Percentiles rank a stretch among this genome's conserved stretches.
phyloP scores from a whole-genome alignment of 805 yeast genomes.

The Hanseniaspora nectarophila region DNA sequence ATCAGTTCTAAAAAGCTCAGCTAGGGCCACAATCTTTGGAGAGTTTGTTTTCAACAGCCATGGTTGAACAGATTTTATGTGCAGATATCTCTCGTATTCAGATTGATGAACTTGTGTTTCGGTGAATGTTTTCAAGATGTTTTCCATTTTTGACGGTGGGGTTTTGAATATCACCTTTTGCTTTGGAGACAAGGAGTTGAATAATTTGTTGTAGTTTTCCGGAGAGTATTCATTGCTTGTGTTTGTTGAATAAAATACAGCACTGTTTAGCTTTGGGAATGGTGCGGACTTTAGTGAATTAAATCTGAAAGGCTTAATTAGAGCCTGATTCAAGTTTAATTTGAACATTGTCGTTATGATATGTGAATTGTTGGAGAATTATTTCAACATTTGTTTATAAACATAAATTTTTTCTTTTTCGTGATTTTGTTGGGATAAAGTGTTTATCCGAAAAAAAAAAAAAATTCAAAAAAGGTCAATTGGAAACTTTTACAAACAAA shows the following conservation, averaged over 20 bases:
- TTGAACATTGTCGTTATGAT: background rate
- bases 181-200: background rate
- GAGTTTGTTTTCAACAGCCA: constrained; percentile 37
- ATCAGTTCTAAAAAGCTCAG: constrained; percentile 81
- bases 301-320: background rate
- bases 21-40: constrained; percentile 79
- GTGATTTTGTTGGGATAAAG: too few species aligned
- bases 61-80: background rate
- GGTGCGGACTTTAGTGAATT: background rate
- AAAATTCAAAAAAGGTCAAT: too few species aligned
- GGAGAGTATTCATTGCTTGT: background rate
- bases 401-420: too few species aligned
- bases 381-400: too few species aligned
- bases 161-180: constrained; percentile 10
- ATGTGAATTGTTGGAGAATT: too few species aligned
- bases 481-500: too few species aligned
- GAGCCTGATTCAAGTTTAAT: background rate
- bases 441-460: too few species aligned
- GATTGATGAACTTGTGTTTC: constrained; percentile 30
- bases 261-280: background rate
- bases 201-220: constrained; percentile 5
- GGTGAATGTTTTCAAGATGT: constrained; percentile 19
- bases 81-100: constrained; percentile 33
- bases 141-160: constrained; percentile 7
- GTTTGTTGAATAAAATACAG: background rate